A percentile compares a stretch with the other conserved stretches of the same genome.
These are phyloP conservation scores for Gossypioides kirkii DNA, from an alignment of 345 rosid species.

Conservation along the genomic window DNA sequence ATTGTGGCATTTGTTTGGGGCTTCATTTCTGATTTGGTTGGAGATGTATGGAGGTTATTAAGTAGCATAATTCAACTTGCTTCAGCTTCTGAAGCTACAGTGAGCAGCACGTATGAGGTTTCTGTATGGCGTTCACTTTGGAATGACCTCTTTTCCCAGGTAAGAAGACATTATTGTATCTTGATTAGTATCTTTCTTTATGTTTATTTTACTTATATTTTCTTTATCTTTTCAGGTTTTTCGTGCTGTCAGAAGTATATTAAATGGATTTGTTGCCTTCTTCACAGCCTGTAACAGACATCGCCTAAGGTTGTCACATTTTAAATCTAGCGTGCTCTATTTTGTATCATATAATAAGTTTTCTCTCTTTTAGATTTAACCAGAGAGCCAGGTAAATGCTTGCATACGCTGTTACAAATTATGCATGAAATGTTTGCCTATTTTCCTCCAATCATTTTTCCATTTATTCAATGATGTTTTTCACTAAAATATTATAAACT, in stretches of 20 bases:
- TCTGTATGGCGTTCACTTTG: constrained; percentile 91
- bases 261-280: constrained; percentile 85
- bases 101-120: constrained; percentile 52
- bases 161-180: constrained; percentile 19
- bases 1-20: constrained; percentile 41
- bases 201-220: constrained; percentile 14
- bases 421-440: not conserved
- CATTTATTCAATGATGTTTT: not conserved
- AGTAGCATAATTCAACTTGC: constrained; percentile 53
- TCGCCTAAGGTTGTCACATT: constrained; percentile 71
- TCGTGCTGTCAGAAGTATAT: constrained; percentile 85
- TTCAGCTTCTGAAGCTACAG: constrained; percentile 60
- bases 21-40: constrained; percentile 37
- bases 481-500: not conserved
- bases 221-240: constrained; percentile 54
- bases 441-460: not conserved
- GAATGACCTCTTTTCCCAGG: constrained; percentile 98
- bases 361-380: not conserved
- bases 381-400: not conserved
- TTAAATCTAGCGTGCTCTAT: not conserved
- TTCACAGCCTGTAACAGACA: constrained; percentile 93
- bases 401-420: not conserved
- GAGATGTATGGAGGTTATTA: constrained; percentile 49
- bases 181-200: not conserved
- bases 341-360: not conserved